Evolutionary conservation across 805 yeast species (phyloP), one percentile per base, ranked within the genome.

Genomic region (Saccharomycopsis sp.): DNA sequence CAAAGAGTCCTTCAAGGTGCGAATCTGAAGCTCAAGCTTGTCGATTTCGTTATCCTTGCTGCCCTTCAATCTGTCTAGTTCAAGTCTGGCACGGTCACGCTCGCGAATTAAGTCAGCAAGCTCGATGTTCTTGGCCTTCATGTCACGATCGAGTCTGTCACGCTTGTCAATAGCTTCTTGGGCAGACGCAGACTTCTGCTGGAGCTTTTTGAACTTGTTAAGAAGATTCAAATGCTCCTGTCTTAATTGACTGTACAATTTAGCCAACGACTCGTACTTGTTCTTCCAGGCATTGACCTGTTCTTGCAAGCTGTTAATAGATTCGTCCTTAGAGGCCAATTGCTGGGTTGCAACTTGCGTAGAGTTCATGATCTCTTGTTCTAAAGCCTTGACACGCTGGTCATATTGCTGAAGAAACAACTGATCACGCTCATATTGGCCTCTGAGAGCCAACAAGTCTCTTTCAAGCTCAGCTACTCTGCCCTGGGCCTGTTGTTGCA

Each of bases 241-340:
- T 68, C 97, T 86, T 65, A 92, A 76, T 72, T 91, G 97, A 1
- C 96, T 85, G 70, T 92, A 92, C 63, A 92, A 76, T 67, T 89
- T 89, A 3, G 97, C 97, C 62, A 92, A 77, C 0, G 94, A 80
- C 68, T 91, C 97, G 72, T 92, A 92, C 73, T 92, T 92, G 56
- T 81, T 82, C 62, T 88, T 83, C 96, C 97, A 92, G 61, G 81
- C 79, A 25, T 71, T 75, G 49, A 87, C 78, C 71, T 91, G 96
- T 56, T 88, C 92, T 66, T 86, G 90, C 52, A 89, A 69, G 56
- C 79, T 77, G 56, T 71, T 78, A 53, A 88, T 73, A 66, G 86
- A 85, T 62, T 89, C 94, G 64, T 88, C 90, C 66, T 87, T 89
- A 3, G 91, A 78, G 1, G 83, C 82, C 47, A 89, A 71, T 70